phyloP scores from a whole-genome alignment of 371 early-diverging fungal genomes.

The Paraphysoderma sedebokerense region DNA sequence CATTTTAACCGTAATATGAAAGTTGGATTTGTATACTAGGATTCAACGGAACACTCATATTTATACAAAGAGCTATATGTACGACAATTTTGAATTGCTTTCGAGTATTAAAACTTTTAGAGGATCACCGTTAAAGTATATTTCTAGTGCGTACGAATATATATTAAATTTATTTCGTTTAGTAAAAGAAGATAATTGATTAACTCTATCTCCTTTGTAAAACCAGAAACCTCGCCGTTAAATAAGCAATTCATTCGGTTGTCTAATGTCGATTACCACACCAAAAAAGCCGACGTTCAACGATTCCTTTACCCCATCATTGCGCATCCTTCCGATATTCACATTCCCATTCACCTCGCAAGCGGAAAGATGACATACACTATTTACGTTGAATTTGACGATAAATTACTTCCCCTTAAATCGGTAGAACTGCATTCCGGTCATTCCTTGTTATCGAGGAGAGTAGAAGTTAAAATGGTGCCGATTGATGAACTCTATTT shows the following conservation, averaged over 20 bases:
- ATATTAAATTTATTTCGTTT: no score
- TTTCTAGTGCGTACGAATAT: no score
- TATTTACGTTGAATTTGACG: background rate
- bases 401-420: background rate
- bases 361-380: constrained; percentile 1
- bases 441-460: background rate
- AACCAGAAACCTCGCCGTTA: background rate
- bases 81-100: background rate
- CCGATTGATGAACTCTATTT: background rate
- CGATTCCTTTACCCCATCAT: background rate
- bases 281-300: constrained; percentile 1
- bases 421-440: constrained; percentile 1
- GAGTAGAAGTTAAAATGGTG: background rate
- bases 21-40: background rate
- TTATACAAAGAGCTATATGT: background rate
- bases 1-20: background rate
- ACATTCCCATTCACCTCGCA: background rate
- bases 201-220: no score
- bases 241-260: background rate
- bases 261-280: background rate
- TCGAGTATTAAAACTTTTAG: background rate
- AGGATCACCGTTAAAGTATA: background rate
- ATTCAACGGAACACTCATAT: background rate
- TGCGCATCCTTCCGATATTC: background rate
- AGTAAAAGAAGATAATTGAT: no score